Evolutionary conservation across 148 eudicot genomes (phyloP).

Genomic region (Beta vulgaris): DNA sequence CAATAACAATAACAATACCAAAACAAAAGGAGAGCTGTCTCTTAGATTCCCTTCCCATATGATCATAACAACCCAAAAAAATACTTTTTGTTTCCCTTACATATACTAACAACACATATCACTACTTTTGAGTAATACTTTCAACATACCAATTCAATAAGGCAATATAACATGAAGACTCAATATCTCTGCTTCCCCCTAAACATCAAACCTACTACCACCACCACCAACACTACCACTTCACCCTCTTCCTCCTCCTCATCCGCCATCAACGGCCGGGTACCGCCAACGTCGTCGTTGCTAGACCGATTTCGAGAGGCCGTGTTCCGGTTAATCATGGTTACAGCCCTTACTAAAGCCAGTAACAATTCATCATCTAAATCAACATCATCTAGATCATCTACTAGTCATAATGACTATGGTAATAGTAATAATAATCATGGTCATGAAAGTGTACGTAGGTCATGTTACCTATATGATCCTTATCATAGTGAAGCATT

Average conservation of each 20-base stretch:
- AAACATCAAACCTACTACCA: slow-evolving; percentile 17
- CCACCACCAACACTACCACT: slow-evolving; percentile 3
- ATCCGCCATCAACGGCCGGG: slow-evolving; percentile 18
- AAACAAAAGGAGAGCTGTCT: slow-evolving; percentile 24
- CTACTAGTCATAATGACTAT: slow-evolving; percentile 2
- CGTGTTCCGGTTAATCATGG: slow-evolving; percentile 63
- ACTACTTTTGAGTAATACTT: neutral
- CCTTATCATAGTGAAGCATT: slow-evolving; percentile 60
- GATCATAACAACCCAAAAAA: neutral
- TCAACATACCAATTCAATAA: neutral
- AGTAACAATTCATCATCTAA: neutral
- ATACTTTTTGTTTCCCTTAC: neutral
- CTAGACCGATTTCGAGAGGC: slow-evolving; percentile 61
- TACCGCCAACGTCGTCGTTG: slow-evolving; percentile 36
- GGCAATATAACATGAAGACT: slow-evolving; percentile 36
- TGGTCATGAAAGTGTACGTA: slow-evolving; percentile 21
- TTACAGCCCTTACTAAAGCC: slow-evolving; percentile 54
- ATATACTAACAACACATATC: neutral
- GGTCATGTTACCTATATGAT: slow-evolving; percentile 30
- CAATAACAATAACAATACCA: neutral
- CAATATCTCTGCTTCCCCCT: slow-evolving; percentile 54
- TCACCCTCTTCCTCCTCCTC: slow-evolving; percentile 14
- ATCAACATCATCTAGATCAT: neutral
- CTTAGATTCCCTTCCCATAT: slow-evolving; percentile 23
- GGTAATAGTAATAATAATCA: neutral